Evolutionary conservation across 1,139 yeast species (phyloP), one percentile per base, ranked within the genome.

Genomic region (Protomyces inouyei): DNA sequence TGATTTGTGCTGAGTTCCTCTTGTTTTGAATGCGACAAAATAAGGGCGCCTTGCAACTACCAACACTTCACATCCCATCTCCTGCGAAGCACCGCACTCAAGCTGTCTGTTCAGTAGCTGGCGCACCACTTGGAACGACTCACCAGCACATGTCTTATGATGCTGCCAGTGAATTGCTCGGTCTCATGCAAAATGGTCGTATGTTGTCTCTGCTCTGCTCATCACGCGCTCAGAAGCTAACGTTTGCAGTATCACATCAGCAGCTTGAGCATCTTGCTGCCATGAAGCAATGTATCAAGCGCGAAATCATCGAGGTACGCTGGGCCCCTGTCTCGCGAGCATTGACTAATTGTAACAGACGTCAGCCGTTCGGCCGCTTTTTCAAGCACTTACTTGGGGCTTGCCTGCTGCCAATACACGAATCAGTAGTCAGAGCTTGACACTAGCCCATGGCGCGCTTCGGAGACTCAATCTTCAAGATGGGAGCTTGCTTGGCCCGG

Each of bases 401-500:
- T 37, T 61, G 37, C 60, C 46, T n/a, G 36, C 37, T 21, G 16
- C 60, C 28, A 61, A 55, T 61, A 45, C 65, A 28, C 53, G 23
- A 18, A 55, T 55, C 40, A 52, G 56, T 38, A 35, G 76, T 79
- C n/a, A 77, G 85, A 28, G 78, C 78, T 67, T 71, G 79, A 0
- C 71, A 78, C 48, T 81, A 87, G 1, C 88, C 10, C 87, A 92
- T 67, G 93, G 90, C 72, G 76, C 90, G 57, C 83, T 88, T 36
- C 88, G 88, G 70, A 79, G 97, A 21, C 84, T 88, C 1, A 84
- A 88, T 61, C 83, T 86, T 74, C 97, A 89, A 75, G 86, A 87
- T 69, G 79, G 84, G 0, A 78, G 80, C 0, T 77, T 81, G 1
- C 77, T 91, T 55, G 78, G 78, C 64, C 76, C 76, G 0, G 82